These are phyloP conservation scores for Macrocystidia cucumis DNA, from an alignment of 1,284 basidiomycete species.

Conservation along the genomic window DNA sequence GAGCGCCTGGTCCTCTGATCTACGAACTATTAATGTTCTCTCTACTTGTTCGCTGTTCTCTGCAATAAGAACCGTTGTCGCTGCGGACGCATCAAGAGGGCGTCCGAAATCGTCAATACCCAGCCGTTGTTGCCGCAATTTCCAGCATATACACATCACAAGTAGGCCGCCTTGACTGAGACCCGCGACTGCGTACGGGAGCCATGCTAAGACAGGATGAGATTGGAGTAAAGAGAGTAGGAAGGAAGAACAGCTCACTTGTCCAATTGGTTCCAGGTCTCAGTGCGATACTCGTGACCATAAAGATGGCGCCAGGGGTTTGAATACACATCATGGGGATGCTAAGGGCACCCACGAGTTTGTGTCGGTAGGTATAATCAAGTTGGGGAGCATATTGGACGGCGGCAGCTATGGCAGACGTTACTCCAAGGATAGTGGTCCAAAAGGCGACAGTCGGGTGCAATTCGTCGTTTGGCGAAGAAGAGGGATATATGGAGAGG, in stretches of 20 bases:
- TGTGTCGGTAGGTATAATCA: conserved; percentile 66
- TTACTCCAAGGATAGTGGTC: conserved; percentile 86
- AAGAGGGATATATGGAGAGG: conserved; percentile 29
- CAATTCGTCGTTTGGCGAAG: conserved; percentile 27
- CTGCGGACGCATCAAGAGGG: no score
- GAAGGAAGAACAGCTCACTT: conserved; percentile 34
- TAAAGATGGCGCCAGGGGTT: conserved; percentile 84
- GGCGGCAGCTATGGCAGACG: conserved; percentile 70
- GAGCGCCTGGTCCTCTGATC: no score
- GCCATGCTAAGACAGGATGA: conserved; percentile 53
- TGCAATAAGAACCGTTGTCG: no score
- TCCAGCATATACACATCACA: conserved; percentile 77
- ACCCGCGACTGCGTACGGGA: conserved; percentile 81
- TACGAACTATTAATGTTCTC: no score
- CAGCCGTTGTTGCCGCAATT: conserved; percentile 62
- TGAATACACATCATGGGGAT: conserved; percentile 95
- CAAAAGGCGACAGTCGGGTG: conserved; percentile 35
- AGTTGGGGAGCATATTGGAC: conserved; percentile 90
- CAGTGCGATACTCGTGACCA: conserved; percentile 82
- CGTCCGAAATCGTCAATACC: conserved; percentile 93
- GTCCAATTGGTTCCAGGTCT: conserved; percentile 85
- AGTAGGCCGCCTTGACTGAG: conserved; percentile 82
- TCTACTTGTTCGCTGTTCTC: no score
- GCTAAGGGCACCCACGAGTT: conserved; percentile 86
- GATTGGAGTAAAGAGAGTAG: conserved; percentile 3